A percentile compares a stretch with the other conserved stretches of the same genome.
Conservation (phyloP, 73 alveolate species). For the Stentor coeruleus region DNA sequence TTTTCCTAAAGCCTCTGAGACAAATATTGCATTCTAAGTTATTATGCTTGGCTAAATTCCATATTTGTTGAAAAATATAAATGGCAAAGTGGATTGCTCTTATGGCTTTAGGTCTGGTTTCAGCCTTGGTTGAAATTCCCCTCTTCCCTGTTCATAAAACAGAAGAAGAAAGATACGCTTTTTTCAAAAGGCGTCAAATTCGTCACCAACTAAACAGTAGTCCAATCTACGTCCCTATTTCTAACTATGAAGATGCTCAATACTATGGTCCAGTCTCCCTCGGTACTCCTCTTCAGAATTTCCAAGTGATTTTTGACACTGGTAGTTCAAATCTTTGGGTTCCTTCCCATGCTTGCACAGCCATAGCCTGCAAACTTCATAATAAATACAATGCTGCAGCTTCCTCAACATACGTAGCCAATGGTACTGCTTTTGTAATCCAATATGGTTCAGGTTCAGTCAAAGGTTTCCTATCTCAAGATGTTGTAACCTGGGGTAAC, state of each 20-base stretch:
- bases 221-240: too few relatives aligned
- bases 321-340: background rate
- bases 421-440: conserved; percentile 54
- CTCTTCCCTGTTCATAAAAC: too few relatives aligned
- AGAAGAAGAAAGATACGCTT: too few relatives aligned
- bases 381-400: conserved; percentile 36
- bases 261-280: background rate
- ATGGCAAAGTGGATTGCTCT: too few relatives aligned
- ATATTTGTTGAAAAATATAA: too few relatives aligned
- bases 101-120: too few relatives aligned
- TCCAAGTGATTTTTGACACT: background rate
- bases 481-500: conserved; percentile 51
- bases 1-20: too few relatives aligned
- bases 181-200: too few relatives aligned
- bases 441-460: conserved; percentile 70
- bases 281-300: background rate
- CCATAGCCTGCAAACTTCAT: conserved; percentile 44
- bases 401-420: conserved; percentile 48
- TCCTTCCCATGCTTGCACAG: conserved; percentile 6
- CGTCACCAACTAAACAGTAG: too few relatives aligned
- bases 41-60: too few relatives aligned
- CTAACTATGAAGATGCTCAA: background rate
- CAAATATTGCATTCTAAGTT: too few relatives aligned
- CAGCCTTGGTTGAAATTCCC: too few relatives aligned
- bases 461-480: conserved; percentile 48